phyloP scores from a whole-genome alignment of 805 yeast species.

The Henningerozyma blattae region DNA sequence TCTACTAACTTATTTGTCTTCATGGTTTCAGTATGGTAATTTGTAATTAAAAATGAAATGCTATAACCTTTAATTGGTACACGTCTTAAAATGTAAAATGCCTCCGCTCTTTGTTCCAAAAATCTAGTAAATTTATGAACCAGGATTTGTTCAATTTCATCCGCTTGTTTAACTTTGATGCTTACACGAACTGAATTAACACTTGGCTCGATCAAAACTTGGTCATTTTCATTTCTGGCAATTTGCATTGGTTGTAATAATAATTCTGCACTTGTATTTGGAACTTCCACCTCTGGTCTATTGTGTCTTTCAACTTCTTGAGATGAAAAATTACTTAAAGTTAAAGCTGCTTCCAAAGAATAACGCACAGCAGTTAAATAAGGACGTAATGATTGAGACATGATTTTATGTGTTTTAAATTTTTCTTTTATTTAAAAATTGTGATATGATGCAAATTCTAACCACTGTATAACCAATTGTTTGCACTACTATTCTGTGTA shows the following conservation, averaged over 20 bases:
- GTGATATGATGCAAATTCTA: too few species aligned
- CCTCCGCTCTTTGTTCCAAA: slow-evolving; percentile 90
- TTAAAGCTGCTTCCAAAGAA: slow-evolving; percentile 85
- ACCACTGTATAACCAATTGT: too few species aligned
- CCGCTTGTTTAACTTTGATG: slow-evolving; percentile 91
- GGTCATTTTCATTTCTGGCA: slow-evolving; percentile 87
- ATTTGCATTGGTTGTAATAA: slow-evolving; percentile 80
- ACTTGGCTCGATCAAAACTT: slow-evolving; percentile 85
- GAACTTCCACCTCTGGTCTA: slow-evolving; percentile 89
- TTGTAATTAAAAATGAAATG: slow-evolving; percentile 85
- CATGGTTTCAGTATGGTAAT: slow-evolving; percentile 92
- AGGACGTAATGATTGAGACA: slow-evolving; percentile 97
- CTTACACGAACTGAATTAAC: slow-evolving; percentile 87
- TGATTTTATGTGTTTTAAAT: slow-evolving; percentile 1
- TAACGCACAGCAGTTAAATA: slow-evolving; percentile 88
- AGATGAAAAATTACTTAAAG: slow-evolving; percentile 87
- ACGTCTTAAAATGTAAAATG: slow-evolving; percentile 83
- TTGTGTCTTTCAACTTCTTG: slow-evolving; percentile 95
- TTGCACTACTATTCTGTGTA: too few species aligned
- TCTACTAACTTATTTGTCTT: slow-evolving; percentile 90
- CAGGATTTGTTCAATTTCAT: slow-evolving; percentile 87
- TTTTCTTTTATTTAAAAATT: too few species aligned
- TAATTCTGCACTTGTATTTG: slow-evolving; percentile 66
- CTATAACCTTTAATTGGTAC: slow-evolving; percentile 85
- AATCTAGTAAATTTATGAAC: slow-evolving; percentile 93